Evolutionary conservation across 768 basidiomycete genomes (phyloP).

Genomic region (Neoboletus magnificus): DNA sequence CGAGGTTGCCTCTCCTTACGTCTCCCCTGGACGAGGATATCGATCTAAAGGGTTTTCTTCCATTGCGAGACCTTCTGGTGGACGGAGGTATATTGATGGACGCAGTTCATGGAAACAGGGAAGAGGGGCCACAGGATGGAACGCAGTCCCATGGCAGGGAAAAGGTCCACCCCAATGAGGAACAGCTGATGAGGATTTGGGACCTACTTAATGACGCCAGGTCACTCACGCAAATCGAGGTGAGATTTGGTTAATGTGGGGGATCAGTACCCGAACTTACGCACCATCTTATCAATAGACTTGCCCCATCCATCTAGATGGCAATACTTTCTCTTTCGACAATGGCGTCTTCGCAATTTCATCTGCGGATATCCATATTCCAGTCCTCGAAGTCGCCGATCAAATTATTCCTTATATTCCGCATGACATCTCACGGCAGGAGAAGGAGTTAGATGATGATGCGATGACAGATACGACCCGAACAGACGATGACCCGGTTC

Average conservation of each 20-base stretch:
- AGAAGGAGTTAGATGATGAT: constrained; percentile 47
- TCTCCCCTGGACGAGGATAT: constrained; percentile 84
- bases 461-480: constrained; percentile 65
- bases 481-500: constrained; percentile 75
- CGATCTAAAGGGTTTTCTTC: constrained; percentile 85
- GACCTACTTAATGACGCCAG: constrained; percentile 77
- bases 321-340: constrained; percentile 21
- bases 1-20: constrained; percentile 53
- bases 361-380: background rate
- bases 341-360: constrained; percentile 5
- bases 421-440: background rate
- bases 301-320: constrained; percentile 26
- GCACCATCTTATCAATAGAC: constrained; percentile 14
- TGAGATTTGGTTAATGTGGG: constrained; percentile 28
- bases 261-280: constrained; percentile 13
- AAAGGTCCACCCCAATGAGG: constrained; percentile 86
- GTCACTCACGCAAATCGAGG: constrained; percentile 56
- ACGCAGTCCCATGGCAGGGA: constrained; percentile 32
- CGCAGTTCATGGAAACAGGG: constrained; percentile 21
- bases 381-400: constrained; percentile 8
- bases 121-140: constrained; percentile 24
- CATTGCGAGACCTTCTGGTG: constrained; percentile 62
- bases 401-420: constrained; percentile 11
- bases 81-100: constrained; percentile 14
- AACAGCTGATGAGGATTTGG: constrained; percentile 90